Evolutionary conservation across 2,329 filamentous ascomycete species (phyloP).

Genomic region (Stenocarpella maydis): DNA sequence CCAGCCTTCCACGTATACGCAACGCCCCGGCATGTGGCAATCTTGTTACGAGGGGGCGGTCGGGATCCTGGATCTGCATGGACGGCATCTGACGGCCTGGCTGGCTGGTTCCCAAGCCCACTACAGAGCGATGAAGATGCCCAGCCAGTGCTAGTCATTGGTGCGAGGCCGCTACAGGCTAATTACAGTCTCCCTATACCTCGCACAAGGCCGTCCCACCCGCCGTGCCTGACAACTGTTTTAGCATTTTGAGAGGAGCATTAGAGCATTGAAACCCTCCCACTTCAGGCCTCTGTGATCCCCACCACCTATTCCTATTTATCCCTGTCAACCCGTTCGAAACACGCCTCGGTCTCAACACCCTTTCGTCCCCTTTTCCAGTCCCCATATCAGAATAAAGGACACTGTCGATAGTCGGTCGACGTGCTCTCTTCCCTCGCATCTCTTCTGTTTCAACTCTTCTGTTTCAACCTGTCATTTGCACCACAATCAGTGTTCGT

Average conservation of each 20-base stretch:
- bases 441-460: neutral
- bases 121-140: slow-evolving; percentile 1
- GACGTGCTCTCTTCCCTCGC: neutral
- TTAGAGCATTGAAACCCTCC: slow-evolving; percentile 20
- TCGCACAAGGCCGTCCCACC: slow-evolving; percentile 8
- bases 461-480: no score
- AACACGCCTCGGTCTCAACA: slow-evolving; percentile 33
- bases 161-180: slow-evolving; percentile 4
- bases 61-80: slow-evolving; percentile 13
- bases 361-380: slow-evolving; percentile 29
- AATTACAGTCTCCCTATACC: slow-evolving; percentile 15
- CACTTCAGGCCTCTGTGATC: slow-evolving; percentile 27
- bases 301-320: slow-evolving; percentile 30
- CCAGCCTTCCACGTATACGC: slow-evolving; percentile 2
- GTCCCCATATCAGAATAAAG: neutral
- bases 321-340: slow-evolving; percentile 31
- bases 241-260: slow-evolving; percentile 33
- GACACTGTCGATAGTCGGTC: neutral
- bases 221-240: slow-evolving; percentile 30
- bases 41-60: slow-evolving; percentile 25
- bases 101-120: slow-evolving; percentile 10
- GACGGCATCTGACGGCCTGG: slow-evolving; percentile 21
- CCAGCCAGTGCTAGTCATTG: slow-evolving; percentile 18
- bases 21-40: slow-evolving; percentile 25
- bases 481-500: neutral